Evolutionary conservation across 2,329 filamentous ascomycete species (phyloP), one percentile per base, ranked within the genome.

Genomic region (Stagonosporopsis cucurbitacearum): DNA sequence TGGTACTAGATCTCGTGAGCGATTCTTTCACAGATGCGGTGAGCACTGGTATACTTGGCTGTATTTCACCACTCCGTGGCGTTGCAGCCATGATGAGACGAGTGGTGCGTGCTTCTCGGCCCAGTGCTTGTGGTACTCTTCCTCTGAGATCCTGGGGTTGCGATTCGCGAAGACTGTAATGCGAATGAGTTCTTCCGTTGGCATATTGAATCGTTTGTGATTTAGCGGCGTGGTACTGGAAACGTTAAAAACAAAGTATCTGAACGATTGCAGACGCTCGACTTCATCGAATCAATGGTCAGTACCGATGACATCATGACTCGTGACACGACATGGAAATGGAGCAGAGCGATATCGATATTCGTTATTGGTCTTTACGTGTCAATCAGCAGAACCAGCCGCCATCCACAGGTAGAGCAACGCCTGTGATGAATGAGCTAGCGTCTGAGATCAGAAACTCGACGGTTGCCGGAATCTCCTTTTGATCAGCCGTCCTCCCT

Each of bases 371-470:
- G 15, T 44, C 32, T 17, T 7, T 9, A 23, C 8, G 35, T 15
- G 15, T 6, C 12, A 26, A 37, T 59, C 67, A 71, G 57, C 67
- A 71, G 28, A 51, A 62, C 75, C 77, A 80, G 0, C 79, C 80
- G 4, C 81, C 81, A 66, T 83, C 81, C 20, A 82, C 77, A 47
- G 69, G 76, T 42, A 79, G 73, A 4, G 78, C 73, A 9, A 75
- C 70, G 0, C 80, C 80, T 1, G 80, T 82, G 1, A 81, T 78
- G 63, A 77, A 82, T 2, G 75, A 78, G 1, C 76, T 67, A 9
- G 78, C 76, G 54, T 80, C 76, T 39, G 79, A 79, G 17, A 82
- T 65, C 57, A 83, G 59, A 40, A 80, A 82, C n/a, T 79, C 74
- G 25, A 82, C 75, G 1, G 80, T 69, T n/a, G 77, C 74, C 9